phyloP scores from a whole-genome alignment of 371 early-diverging fungal species.

The Mucor irregularis region DNA sequence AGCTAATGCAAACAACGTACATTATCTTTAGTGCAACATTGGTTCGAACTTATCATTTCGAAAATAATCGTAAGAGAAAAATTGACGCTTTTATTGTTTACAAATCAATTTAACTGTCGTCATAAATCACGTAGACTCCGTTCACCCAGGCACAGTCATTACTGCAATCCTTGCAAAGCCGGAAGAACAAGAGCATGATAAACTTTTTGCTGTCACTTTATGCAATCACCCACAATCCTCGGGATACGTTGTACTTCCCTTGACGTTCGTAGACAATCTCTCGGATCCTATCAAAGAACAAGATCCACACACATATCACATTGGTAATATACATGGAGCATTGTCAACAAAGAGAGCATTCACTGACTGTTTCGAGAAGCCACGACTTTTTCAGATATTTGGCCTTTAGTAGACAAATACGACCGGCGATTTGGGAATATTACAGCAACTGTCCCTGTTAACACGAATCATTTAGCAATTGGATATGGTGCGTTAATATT shows the following conservation, averaged over 20 bases:
- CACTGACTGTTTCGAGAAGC: too few relatives aligned
- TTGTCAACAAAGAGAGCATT: slow-evolving; percentile 15
- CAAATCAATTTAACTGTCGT: not conserved
- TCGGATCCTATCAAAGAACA: not conserved
- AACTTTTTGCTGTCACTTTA: slow-evolving; percentile 18
- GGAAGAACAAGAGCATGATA: not conserved
- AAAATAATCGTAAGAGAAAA: slow-evolving; percentile 18
- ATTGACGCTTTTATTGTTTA: not conserved
- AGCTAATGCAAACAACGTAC: not conserved
- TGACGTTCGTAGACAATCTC: slow-evolving; percentile 1
- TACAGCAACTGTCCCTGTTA: slow-evolving; percentile 52
- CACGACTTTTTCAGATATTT: slow-evolving; percentile 28
- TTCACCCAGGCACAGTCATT: not conserved
- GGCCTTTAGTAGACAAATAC: slow-evolving; percentile 32
- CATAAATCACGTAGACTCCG: not conserved
- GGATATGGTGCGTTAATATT: slow-evolving; percentile 67
- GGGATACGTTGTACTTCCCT: slow-evolving; percentile 17
- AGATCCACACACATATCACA: not conserved
- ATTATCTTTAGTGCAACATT: slow-evolving; percentile 18
- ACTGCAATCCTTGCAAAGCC: slow-evolving; percentile 7
- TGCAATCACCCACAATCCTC: slow-evolving; percentile 25
- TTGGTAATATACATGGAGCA: not conserved
- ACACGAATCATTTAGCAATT: slow-evolving; percentile 55
- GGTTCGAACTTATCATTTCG: slow-evolving; percentile 21
- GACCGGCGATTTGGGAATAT: slow-evolving; percentile 37